Base-by-base conservation (phyloP, 164 flowering plant genomes). In the Sextonia rubra region DNA sequence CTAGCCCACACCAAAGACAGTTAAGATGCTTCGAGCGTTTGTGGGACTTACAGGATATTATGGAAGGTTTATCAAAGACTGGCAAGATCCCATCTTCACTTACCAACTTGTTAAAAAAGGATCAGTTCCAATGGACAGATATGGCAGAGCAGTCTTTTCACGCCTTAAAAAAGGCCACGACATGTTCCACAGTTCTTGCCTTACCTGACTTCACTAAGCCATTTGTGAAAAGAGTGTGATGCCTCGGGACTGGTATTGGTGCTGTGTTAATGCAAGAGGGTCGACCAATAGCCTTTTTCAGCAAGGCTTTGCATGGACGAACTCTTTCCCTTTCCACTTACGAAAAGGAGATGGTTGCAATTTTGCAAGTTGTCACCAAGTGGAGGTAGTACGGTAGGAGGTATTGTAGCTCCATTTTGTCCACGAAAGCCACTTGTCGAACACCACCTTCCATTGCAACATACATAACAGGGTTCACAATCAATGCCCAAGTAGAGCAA, bases 281-380 rank as follows among this genome's bases (percentile, higher is more conserved):
- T 3, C 37, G 24, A 15, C 68, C 68, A 26, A 3, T 64, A 7
- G 11, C 32, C 4, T 64, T 64, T 64, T 12, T n/a, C 32, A 26
- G 37, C n/a, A 17, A 64, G 68, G 37, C 44, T 9, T 29, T 64
- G 9, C n/a, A 26, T 26, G 17, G 44, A 29, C 22, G 20, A 1
- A 11, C 8, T 3, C 14, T 3, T 64, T n/a, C 14, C 15, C 17
- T 3, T 22, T 3, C 3, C 3, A 14, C n/a, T n/a, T n/a, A n/a
- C n/a, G 68, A 64, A 12, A 30, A 64, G 68, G 47, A 27, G 44
- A 64, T 64, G 47, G 3, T 65, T 24, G 68, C 68, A 6, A 65
- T 65, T 27, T 18, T 65, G n/a, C 47, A 18, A 11, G 47, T 7
- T 27, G 48, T 65, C 22, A 20, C 2, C 29, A 65, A 65, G 15